Conservation (phyloP, 139 green algal species). For the Ulvella scutata region DNA sequence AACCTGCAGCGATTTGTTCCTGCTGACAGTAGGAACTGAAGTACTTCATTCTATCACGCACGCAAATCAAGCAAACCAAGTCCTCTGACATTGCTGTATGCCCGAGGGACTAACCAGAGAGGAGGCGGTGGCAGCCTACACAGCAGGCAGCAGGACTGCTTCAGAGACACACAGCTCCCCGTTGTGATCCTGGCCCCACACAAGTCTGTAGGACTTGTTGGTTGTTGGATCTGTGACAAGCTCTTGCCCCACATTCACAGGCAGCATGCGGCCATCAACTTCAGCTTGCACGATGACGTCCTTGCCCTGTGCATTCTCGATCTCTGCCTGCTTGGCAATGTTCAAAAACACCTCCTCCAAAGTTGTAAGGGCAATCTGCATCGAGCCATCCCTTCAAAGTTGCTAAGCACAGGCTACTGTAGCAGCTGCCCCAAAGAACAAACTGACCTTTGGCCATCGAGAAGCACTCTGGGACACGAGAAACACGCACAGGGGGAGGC, state of each 20-base stretch:
- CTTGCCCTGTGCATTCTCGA: not conserved
- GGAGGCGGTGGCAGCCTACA: too few species aligned
- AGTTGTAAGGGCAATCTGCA: constrained; percentile 11
- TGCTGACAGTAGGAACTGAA: too few species aligned
- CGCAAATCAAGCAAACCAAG: too few species aligned
- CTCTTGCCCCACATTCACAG: constrained; percentile 34
- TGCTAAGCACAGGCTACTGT: not conserved
- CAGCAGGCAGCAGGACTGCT: too few species aligned
- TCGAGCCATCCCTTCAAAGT: not conserved
- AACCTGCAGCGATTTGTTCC: too few species aligned
- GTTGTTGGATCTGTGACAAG: constrained; percentile 3
- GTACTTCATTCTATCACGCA: too few species aligned
- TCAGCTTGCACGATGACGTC: not conserved
- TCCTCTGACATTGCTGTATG: too few species aligned
- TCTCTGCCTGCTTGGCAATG: constrained; percentile 43
- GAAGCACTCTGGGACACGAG: not conserved
- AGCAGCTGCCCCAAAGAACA: not conserved
- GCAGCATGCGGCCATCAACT: constrained; percentile 20
- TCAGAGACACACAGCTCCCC: not conserved
- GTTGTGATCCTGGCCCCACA: not conserved
- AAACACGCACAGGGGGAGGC: constrained; percentile 34
- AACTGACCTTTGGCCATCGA: not conserved
- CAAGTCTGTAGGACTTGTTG: not conserved
- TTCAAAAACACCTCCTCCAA: constrained; percentile 72
- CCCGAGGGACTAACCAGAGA: too few species aligned